Evolutionary conservation across 2,329 filamentous ascomycete genomes (phyloP).

Genomic region (Samsoniella hepiali): DNA sequence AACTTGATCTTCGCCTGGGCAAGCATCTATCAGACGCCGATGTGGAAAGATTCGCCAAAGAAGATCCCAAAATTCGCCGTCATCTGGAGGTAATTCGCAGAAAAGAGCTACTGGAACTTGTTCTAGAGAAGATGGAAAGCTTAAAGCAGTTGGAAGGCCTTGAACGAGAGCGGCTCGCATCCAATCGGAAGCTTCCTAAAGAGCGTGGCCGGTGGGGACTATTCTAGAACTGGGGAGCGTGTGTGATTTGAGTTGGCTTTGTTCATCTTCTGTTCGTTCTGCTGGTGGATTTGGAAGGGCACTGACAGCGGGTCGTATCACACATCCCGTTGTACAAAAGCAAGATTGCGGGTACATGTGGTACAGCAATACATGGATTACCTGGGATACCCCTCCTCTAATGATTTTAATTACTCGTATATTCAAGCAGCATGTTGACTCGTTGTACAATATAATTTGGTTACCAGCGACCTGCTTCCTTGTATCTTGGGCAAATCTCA

Average conservation of each 20-base stretch:
- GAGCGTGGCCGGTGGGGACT: slow-evolving; percentile 48
- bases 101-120: slow-evolving; percentile 90
- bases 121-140: slow-evolving; percentile 93
- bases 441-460: not conserved
- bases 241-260: not conserved
- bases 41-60: slow-evolving; percentile 84
- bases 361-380: not conserved
- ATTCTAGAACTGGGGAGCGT: slow-evolving; percentile 34
- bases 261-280: not conserved
- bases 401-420: not conserved
- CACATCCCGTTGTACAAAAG: not conserved
- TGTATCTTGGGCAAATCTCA: not conserved
- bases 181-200: slow-evolving; percentile 32
- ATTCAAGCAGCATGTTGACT: not conserved
- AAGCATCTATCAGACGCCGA: slow-evolving; percentile 74
- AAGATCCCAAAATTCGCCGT: slow-evolving; percentile 83
- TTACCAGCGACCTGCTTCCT: not conserved
- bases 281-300: not conserved
- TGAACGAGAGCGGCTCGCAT: slow-evolving; percentile 51
- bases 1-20: slow-evolving; percentile 82
- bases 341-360: not conserved
- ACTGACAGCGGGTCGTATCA: not conserved
- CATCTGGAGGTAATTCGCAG: slow-evolving; percentile 89
- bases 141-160: slow-evolving; percentile 78
- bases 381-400: slow-evolving; percentile 31